A percentile compares a stretch with the other conserved stretches of the same genome.
Evolutionary conservation across 768 basidiomycete species (phyloP).

Genomic region (Clavaria fumosa): DNA sequence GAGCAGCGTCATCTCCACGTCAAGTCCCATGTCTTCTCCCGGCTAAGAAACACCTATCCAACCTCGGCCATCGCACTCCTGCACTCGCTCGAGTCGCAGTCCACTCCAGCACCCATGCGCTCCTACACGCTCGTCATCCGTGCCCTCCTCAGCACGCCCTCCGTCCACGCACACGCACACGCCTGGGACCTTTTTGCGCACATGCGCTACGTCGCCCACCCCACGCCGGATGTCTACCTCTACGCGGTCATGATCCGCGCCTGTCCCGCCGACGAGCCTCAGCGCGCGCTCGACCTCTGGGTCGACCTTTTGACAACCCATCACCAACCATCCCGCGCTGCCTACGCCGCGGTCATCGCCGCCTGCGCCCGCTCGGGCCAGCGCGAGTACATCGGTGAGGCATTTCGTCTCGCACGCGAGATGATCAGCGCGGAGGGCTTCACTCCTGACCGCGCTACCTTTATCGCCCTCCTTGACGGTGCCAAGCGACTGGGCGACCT

Average conservation of each 20-base stretch:
- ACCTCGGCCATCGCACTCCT: slow-evolving; percentile 49
- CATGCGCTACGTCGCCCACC: slow-evolving; percentile 92
- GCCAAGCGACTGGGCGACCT: slow-evolving; percentile 81
- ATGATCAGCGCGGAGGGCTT: slow-evolving; percentile 70
- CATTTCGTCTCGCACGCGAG: slow-evolving; percentile 68
- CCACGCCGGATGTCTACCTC: slow-evolving; percentile 51
- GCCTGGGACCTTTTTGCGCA: slow-evolving; percentile 94
- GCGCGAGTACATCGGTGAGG: slow-evolving; percentile 58
- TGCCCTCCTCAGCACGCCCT: slow-evolving; percentile 34
- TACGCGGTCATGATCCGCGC: slow-evolving; percentile 83
- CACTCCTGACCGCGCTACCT: slow-evolving; percentile 51
- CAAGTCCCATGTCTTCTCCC: slow-evolving; percentile 42
- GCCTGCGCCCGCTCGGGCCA: slow-evolving; percentile 59
- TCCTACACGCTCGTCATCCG: slow-evolving; percentile 61
- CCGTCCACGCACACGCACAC: slow-evolving; percentile 45
- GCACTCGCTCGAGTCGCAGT: slow-evolving; percentile 54
- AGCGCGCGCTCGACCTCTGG: slow-evolving; percentile 87
- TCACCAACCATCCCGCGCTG: slow-evolving; percentile 38
- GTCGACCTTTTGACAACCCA: slow-evolving; percentile 79
- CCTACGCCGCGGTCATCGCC: slow-evolving; percentile 74
- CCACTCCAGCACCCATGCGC: slow-evolving; percentile 48
- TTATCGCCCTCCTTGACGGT: slow-evolving; percentile 77
- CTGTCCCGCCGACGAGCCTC: slow-evolving; percentile 66
- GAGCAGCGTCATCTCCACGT: slow-evolving; percentile 58
- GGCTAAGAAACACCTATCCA: slow-evolving; percentile 35